Base-by-base conservation (phyloP, 2,329 filamentous ascomycete genomes). In the Hypocrella siamensis region DNA sequence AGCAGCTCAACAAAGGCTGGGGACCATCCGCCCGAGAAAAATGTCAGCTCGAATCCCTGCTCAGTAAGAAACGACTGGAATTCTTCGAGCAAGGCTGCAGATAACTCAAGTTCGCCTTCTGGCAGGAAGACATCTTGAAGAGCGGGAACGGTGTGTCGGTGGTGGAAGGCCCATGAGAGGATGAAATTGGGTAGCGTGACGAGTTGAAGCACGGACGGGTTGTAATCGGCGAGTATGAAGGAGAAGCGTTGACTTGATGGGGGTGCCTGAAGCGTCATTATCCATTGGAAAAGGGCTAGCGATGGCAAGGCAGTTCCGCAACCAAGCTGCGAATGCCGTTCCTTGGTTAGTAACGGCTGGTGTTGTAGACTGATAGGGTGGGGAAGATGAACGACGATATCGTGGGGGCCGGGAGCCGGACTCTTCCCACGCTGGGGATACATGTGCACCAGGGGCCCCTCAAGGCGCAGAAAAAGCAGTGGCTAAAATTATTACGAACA, bases 141-240 rank as follows among this genome's bases (percentile, higher is more conserved):
- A 14, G 56, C 43, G 1, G 56, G 46, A 12, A 38, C 27, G 19
- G 43, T 44, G n/a, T 54, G 45, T 5, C 49, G 43, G 27, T 53
- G 55, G 37, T 57, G 51, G 17, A 74, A 52, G 10, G 70, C 63
- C 73, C 78, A 90, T 5, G 71, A 66, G 19, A 90, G 63, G 25
- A 90, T 52, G 27, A 88, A 59, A 53, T 90, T 90, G 33, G 82
- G 81, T 21, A 90, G 51, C 1, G 81, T 88, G 39, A 86, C 80
- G 11, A 88, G 70, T 36, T 79, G 70, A 32, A 90, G 61, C 10
- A 90, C 82, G 4, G 75, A 70, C 24, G 74, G 72, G 47, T 90
- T 90, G 57, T 86, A 90, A 55, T 90, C 82, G 31, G 79, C 75
- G 17, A 88, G 56, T 14, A 74, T 69, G 40, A 88, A 67, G 33